phyloP scores from a whole-genome alignment of 257 asterid species.

The Gentiana dahurica region DNA sequence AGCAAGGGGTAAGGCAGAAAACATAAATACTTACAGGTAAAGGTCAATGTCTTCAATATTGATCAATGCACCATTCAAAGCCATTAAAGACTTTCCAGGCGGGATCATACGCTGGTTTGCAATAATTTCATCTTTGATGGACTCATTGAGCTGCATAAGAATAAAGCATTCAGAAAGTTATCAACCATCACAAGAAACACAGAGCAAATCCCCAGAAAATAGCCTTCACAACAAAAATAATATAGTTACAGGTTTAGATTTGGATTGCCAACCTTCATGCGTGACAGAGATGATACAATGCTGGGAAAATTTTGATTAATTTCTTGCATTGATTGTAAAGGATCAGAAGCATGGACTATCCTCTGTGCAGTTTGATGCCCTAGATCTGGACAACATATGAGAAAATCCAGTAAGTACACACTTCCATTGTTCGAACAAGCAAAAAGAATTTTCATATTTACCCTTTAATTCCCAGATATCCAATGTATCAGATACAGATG shows the following conservation, averaged over 20 bases:
- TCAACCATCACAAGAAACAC: constrained; percentile 14
- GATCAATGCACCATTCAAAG: constrained; percentile 94
- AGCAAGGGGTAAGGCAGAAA: background rate
- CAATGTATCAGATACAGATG: constrained; percentile 80
- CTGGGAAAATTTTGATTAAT: constrained; percentile 93
- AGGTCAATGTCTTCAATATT: constrained; percentile 92
- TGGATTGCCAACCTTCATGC: constrained; percentile 66
- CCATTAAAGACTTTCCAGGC: constrained; percentile 96
- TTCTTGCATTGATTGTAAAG: constrained; percentile 91
- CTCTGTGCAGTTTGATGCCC: constrained; percentile 99
- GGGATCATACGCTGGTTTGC: constrained; percentile 96
- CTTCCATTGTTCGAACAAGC: background rate
- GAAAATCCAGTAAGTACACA: background rate
- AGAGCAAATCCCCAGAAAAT: background rate
- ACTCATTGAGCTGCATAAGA: constrained; percentile 69
- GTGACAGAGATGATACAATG: constrained; percentile 88
- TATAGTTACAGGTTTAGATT: background rate
- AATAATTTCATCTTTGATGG: constrained; percentile 89
- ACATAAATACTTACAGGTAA: constrained; percentile 46
- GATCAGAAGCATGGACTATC: constrained; percentile 94
- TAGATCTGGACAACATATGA: constrained; percentile 39
- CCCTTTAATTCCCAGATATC: constrained; percentile 98
- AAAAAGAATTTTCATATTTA: constrained; percentile 14
- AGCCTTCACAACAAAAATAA: background rate
- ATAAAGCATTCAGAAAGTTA: constrained; percentile 14